These are phyloP conservation scores for Clathrospora elynae DNA, from an alignment of 2,329 filamentous ascomycete species.

Conservation along the genomic window DNA sequence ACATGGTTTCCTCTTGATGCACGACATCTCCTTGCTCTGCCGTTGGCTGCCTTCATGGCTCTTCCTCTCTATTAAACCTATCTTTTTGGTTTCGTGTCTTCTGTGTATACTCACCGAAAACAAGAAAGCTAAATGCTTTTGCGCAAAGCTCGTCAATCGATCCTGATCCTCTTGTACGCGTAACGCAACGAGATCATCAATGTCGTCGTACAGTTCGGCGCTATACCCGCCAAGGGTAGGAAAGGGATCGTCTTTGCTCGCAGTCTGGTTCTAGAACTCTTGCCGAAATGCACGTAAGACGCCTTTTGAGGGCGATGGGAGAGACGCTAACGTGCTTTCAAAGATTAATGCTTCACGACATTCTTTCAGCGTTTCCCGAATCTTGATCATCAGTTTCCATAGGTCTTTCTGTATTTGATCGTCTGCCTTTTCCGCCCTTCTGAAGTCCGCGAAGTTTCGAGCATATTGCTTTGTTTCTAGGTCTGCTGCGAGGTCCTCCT, in stretches of 20 bases:
- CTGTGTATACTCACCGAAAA: constrained; percentile 21
- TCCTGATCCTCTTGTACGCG: constrained; percentile 30
- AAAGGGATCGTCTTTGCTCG: neutral
- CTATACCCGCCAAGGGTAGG: constrained; percentile 14
- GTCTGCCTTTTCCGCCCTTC: neutral
- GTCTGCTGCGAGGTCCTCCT: constrained; percentile 9
- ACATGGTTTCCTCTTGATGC: no score
- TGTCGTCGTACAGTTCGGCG: constrained; percentile 13
- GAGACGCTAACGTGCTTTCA: constrained; percentile 14
- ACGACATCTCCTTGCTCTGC: neutral
- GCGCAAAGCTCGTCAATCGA: constrained; percentile 33
- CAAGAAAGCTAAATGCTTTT: constrained; percentile 25
- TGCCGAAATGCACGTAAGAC: constrained; percentile 8
- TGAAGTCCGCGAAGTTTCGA: constrained; percentile 7
- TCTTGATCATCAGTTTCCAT: constrained; percentile 6
- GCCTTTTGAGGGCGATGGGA: constrained; percentile 11
- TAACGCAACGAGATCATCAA: constrained; percentile 32
- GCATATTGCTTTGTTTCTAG: constrained; percentile 14
- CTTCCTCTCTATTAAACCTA: no score
- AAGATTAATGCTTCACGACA: constrained; percentile 16
- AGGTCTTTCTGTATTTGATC: constrained; percentile 8
- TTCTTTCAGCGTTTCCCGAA: constrained; percentile 8
- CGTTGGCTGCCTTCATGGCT: no score
- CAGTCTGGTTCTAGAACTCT: constrained; percentile 6
- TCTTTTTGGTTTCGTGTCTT: no score